Evolutionary conservation across 495 filamentous ascomycete species (phyloP).

Genomic region (Penicillium canescens): DNA sequence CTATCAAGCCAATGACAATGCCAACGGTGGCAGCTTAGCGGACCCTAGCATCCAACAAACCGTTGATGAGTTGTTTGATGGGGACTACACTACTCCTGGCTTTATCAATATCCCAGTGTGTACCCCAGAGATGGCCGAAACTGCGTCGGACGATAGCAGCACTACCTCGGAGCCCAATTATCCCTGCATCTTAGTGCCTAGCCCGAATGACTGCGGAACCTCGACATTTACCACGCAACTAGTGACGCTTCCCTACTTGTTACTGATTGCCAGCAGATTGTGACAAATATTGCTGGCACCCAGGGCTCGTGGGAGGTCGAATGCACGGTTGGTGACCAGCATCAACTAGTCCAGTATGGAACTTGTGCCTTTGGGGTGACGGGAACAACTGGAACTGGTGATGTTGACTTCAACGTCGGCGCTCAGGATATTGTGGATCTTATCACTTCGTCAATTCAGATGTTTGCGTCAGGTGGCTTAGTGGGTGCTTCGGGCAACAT

Average conservation of each 20-base stretch:
- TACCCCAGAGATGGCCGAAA: conserved; percentile 15
- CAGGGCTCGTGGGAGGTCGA: not conserved
- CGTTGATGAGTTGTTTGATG: conserved; percentile 16
- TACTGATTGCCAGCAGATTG: conserved; percentile 29
- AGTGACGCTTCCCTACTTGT: conserved; percentile 25
- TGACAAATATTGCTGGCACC: conserved; percentile 31
- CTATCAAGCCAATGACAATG: conserved; percentile 33
- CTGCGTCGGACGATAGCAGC: not conserved
- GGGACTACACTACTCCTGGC: conserved; percentile 27
- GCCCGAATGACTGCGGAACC: conserved; percentile 19
- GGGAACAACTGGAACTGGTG: not conserved
- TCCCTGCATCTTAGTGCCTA: conserved; percentile 26
- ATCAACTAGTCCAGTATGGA: conserved; percentile 16
- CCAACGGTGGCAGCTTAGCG: conserved; percentile 21
- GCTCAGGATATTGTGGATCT: conserved; percentile 29
- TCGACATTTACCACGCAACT: conserved; percentile 30
- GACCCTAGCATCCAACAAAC: conserved; percentile 18
- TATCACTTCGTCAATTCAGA: conserved; percentile 20
- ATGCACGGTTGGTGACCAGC: not conserved
- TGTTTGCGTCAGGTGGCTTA: conserved; percentile 18
- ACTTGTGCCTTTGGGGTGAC: conserved; percentile 17
- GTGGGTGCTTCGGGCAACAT: conserved; percentile 32
- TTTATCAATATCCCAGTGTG: conserved; percentile 35
- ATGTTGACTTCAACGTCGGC: conserved; percentile 19
- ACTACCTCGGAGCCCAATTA: conserved; percentile 18